Conservation (phyloP, 2,329 filamentous ascomycete genomes). For the Paramyrothecium roridum region DNA sequence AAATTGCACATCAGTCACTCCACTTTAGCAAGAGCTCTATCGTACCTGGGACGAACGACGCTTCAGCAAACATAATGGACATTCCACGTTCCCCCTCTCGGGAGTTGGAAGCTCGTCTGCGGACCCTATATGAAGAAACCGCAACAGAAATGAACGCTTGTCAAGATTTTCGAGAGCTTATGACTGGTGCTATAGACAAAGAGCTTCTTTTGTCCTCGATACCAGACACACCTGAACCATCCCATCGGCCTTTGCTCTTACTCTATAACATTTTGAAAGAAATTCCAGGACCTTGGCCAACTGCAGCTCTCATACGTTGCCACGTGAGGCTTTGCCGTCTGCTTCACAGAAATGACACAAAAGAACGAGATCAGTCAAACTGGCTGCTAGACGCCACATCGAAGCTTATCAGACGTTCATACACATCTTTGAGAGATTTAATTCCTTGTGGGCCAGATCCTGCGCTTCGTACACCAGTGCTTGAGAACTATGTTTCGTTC, state of each 20-base stretch:
- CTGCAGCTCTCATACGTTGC: constrained; percentile 25
- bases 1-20: too few relatives aligned
- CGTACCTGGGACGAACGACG: too few relatives aligned
- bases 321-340: constrained; percentile 30
- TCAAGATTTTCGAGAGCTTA: too few relatives aligned
- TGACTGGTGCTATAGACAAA: constrained; percentile 14
- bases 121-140: too few relatives aligned
- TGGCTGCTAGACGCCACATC: constrained; percentile 14
- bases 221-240: constrained; percentile 11
- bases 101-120: too few relatives aligned
- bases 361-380: constrained; percentile 20
- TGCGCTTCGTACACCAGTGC: constrained; percentile 21
- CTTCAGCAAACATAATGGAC: too few relatives aligned
- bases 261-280: constrained; percentile 18
- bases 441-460: constrained; percentile 19
- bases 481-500: constrained; percentile 25
- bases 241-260: constrained; percentile 19
- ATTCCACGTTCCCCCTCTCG: too few relatives aligned
- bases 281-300: constrained; percentile 22
- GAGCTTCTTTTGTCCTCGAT: constrained; percentile 16
- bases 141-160: too few relatives aligned
- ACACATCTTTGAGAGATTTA: constrained; percentile 36
- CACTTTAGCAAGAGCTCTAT: too few relatives aligned
- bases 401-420: constrained; percentile 22
- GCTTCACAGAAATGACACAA: constrained; percentile 29